Base-by-base conservation (phyloP, 306 rosid species). In the Vigna reflexopilosa region DNA sequence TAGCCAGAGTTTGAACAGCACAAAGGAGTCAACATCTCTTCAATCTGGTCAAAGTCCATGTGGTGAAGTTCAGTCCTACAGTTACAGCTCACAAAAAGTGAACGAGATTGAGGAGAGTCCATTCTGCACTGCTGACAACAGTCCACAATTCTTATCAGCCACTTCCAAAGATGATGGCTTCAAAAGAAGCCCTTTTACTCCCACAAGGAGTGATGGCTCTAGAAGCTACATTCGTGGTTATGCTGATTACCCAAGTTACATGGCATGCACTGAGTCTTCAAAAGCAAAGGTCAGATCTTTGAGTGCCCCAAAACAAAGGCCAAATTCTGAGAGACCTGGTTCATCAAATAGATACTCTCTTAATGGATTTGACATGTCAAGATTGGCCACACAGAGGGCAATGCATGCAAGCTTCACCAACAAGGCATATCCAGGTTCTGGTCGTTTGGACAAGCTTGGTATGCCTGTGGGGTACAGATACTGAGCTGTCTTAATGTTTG, bases 271-370 rank as follows among this genome's bases (percentile, higher is more conserved):
- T 0, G 86, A 91, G 83, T 95, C 99, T 30, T 93, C 99, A 1
- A 89, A 81, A 77, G 99, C 99, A 0, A 92, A 93, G 66, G 86
- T 80, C 1, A 86, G 98, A 70, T 93, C 99, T 10, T 67, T 84
- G 1, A 95, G 99, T 72, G 99, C 96, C 52, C 99, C 98, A 8
- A 91, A 84, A 82, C 99, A 95, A 84, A 86, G 97, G 83, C 98
- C 90, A 2, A 86, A 85, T 7, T 77, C 75, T 22, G 98, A 93
- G 75, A 86, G 90, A 54, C 86, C 93, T 2, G 34, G 82, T 69
- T 93, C 98, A 2, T 74, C 93, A 2, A 89, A 85, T 67, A 83
- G 93, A 55, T 78, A 82, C 79, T 85, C 90, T 7, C 76, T 76
- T 6, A 79, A 84, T 51, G 87, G 87, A 26, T 73, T 47, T 58